Conservation (phyloP, 768 basidiomycete species). For the Boletellus sp. region DNA sequence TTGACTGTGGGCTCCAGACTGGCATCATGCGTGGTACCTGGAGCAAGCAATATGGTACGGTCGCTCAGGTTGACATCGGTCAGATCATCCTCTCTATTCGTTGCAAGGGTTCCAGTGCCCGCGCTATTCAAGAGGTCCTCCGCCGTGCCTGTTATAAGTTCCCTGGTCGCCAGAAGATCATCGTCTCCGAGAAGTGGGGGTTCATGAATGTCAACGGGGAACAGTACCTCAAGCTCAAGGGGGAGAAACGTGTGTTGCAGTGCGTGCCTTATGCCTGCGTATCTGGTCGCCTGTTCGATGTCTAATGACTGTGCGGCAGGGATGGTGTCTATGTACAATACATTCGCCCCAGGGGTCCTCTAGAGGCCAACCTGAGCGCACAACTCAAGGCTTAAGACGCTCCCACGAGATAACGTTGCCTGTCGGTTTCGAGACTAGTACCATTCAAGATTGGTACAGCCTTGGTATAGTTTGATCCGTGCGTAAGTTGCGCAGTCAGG, state of each 20-base stretch:
- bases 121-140: constrained; percentile 93
- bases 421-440: constrained; percentile 15
- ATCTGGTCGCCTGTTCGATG: neutral
- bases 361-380: constrained; percentile 81
- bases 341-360: constrained; percentile 82
- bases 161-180: constrained; percentile 98
- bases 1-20: constrained; percentile 66
- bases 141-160: constrained; percentile 99
- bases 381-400: constrained; percentile 66
- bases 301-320: constrained; percentile 22
- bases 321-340: constrained; percentile 96
- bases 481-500: constrained; percentile 3
- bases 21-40: constrained; percentile 99
- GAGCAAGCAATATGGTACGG: constrained; percentile 97
- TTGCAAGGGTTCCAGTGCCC: constrained; percentile 81
- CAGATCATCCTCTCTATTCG: constrained; percentile 92
- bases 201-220: constrained; percentile 93
- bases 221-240: constrained; percentile 86
- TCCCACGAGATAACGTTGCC: constrained; percentile 2
- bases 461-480: constrained; percentile 11
- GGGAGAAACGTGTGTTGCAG: constrained; percentile 86
- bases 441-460: constrained; percentile 17
- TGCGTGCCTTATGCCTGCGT: constrained; percentile 39
- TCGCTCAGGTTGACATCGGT: constrained; percentile 94
- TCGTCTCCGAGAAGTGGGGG: constrained; percentile 97